Conservation (phyloP, 2,329 filamentous ascomycete genomes). For the Ophioceras dolichostomum region DNA sequence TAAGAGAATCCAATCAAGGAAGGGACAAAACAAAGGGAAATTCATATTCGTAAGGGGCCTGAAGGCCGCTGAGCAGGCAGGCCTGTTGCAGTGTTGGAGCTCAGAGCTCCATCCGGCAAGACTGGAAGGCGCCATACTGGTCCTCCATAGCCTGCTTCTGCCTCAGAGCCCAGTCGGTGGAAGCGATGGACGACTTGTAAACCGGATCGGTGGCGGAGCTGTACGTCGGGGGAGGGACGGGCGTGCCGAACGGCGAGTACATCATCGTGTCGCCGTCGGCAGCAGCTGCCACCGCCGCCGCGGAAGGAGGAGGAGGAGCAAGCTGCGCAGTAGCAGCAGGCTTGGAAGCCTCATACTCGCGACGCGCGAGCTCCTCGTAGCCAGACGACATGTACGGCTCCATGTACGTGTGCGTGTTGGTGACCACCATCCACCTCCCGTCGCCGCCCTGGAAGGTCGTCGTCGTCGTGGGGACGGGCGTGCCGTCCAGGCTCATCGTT, state of each 20-base stretch:
- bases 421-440: slow-evolving; percentile 32
- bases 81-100: slow-evolving; percentile 9
- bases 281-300: background rate
- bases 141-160: slow-evolving; percentile 48
- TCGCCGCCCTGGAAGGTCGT: slow-evolving; percentile 38
- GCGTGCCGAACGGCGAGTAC: slow-evolving; percentile 30
- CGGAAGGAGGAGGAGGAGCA: slow-evolving; percentile 9
- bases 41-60: too few species aligned
- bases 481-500: slow-evolving; percentile 33
- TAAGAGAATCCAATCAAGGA: too few species aligned
- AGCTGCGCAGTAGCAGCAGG: slow-evolving; percentile 16
- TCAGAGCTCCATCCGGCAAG: slow-evolving; percentile 10
- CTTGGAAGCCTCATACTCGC: slow-evolving; percentile 58
- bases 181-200: slow-evolving; percentile 32
- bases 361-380: slow-evolving; percentile 57
- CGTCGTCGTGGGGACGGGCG: slow-evolving; percentile 24
- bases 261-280: slow-evolving; percentile 15
- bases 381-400: slow-evolving; percentile 81
- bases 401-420: slow-evolving; percentile 29
- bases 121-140: slow-evolving; percentile 51
- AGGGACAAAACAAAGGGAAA: background rate
- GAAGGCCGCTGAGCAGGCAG: too few species aligned
- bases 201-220: slow-evolving; percentile 54
- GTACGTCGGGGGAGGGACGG: slow-evolving; percentile 29
- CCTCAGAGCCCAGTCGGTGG: slow-evolving; percentile 30